Evolutionary conservation across 768 basidiomycete genomes (phyloP), one percentile per base, ranked within the genome.

Genomic region (Floccularia luteovirens): DNA sequence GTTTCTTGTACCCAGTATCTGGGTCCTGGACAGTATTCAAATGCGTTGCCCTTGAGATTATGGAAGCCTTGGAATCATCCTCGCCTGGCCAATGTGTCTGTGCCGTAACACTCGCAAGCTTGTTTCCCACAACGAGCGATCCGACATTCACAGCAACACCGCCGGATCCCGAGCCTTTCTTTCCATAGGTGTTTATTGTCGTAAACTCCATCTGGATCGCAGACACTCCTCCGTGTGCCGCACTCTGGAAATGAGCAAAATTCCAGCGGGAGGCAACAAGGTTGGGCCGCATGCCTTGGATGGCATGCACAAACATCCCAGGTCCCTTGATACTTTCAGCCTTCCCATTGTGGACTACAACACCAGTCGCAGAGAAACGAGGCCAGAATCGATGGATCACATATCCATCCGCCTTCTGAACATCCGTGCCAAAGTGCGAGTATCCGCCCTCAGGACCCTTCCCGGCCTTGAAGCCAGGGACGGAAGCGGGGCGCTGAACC

Each of bases 201-300:
- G 79, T 90, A 50, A 96, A 90, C 58, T 98, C 96, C 94, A 97
- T 97, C 66, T 89, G 85, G 25, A 96, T 68, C 7, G 90, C 90
- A 39, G 90, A 80, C 5, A 90, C 82, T 5, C 84, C 84, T 13
- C 76, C 80, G 36, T 78, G 72, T 19, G 76, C 67, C 13, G 67
- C 60, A 54, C 86, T 85, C 59, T 90, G 83, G 72, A 99, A 99
- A 65, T 86, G 73, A 21, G 70, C 82, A 64, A 98, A 99, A 67
- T 98, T 97, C 96, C 96, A 99, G 6, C 84, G 64, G 14, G 88
- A 69, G 11, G 96, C 96, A 51, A 96, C 79, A 41, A 90, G 74
- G 62, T 99, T 88, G 36, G 94, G 92, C 5, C 91, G 77, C 90
- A 99, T 94, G 58, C 94, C 96, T 58, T 98, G 94, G 57, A 98